Evolutionary conservation across 306 rosid genomes (phyloP).

Genomic region (Herpetospermum pedunculosum): DNA sequence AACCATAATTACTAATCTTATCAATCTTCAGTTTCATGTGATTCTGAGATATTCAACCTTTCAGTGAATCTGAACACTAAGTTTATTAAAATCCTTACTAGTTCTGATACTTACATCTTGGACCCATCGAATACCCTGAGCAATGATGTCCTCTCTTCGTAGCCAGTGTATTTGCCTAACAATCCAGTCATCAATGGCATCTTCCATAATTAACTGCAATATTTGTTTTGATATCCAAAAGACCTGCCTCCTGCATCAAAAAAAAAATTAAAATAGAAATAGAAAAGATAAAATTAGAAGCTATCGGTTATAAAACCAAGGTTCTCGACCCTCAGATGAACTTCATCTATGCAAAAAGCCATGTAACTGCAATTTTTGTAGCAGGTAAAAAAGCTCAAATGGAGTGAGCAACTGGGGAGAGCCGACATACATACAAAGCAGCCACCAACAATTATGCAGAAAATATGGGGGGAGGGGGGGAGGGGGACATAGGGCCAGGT

Average conservation of each 20-base stretch:
- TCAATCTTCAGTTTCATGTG: conserved; percentile 1
- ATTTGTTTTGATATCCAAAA: conserved; percentile 98
- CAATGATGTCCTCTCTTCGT: conserved; percentile 60
- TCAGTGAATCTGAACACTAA: neutral
- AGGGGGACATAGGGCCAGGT: neutral
- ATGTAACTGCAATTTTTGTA: neutral
- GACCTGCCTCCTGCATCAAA: conserved; percentile 76
- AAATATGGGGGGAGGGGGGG: neutral
- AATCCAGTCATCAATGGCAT: conserved; percentile 95
- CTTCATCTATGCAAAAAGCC: neutral
- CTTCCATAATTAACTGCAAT: conserved; percentile 84
- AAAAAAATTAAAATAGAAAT: conserved; percentile 2
- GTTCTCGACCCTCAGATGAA: neutral
- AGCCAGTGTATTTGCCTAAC: conserved; percentile 78
- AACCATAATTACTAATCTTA: neutral
- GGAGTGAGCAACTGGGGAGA: neutral
- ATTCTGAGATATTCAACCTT: neutral
- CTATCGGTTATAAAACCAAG: conserved; percentile 10
- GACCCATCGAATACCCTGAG: conserved; percentile 82
- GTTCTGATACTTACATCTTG: conserved; percentile 68
- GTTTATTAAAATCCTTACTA: neutral
- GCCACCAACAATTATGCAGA: conserved; percentile 1
- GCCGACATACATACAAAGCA: neutral
- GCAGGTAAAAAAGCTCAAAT: neutral
- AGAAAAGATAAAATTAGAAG: neutral